Evolutionary conservation across 441 rosid species (phyloP).

Genomic region (Macaranga tanarius): DNA sequence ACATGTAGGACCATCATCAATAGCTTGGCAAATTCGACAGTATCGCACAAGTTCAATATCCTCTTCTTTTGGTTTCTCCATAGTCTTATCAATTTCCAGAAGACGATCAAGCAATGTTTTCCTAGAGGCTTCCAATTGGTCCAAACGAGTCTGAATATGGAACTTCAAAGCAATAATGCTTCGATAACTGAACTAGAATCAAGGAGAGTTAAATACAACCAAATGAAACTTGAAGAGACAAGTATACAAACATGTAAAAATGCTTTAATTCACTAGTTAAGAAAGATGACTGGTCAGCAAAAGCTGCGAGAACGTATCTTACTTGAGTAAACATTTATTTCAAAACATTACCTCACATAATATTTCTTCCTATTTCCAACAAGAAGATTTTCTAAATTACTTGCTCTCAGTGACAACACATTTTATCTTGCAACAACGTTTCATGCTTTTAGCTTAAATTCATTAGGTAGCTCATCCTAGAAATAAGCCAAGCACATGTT

Average conservation of each 20-base stretch:
- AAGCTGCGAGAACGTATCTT: background rate
- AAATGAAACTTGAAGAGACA: constrained; percentile 8
- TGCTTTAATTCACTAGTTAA: background rate
- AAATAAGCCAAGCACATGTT: background rate
- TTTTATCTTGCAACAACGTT: no score
- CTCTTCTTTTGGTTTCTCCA: constrained; percentile 78
- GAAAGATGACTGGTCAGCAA: background rate
- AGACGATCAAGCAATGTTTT: constrained; percentile 58
- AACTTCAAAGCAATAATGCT: constrained; percentile 71
- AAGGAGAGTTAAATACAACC: constrained; percentile 14
- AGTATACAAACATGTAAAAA: background rate
- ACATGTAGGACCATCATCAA: constrained; percentile 81
- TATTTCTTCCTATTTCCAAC: background rate
- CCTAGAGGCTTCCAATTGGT: constrained; percentile 71
- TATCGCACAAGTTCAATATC: constrained; percentile 76
- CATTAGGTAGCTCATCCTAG: background rate
- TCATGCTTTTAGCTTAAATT: constrained; percentile 1
- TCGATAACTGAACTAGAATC: constrained; percentile 56
- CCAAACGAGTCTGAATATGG: constrained; percentile 83
- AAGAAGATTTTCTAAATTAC: background rate
- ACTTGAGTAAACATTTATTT: background rate
- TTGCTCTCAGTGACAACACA: background rate
- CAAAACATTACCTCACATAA: background rate
- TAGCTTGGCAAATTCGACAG: constrained; percentile 65
- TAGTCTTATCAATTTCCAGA: constrained; percentile 71